phyloP scores from a whole-genome alignment of 176 grass and related monocot species.

The Raddia distichophylla region DNA sequence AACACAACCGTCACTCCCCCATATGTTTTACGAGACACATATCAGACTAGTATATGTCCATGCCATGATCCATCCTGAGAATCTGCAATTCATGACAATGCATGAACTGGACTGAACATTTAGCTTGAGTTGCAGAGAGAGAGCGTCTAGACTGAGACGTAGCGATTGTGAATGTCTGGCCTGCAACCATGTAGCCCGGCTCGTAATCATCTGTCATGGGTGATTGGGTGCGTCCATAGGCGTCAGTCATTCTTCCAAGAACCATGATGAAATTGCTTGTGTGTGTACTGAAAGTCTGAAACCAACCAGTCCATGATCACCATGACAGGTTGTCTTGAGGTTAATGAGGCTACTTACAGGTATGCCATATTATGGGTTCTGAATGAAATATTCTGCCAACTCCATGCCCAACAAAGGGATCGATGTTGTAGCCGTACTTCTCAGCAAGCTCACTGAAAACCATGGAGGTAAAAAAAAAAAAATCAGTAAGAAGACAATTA shows the following conservation, averaged over 20 bases:
- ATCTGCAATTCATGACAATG: background rate
- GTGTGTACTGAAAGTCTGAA: background rate
- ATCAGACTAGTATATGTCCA: background rate
- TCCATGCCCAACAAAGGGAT: conserved; percentile 84
- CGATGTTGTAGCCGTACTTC: conserved; percentile 62
- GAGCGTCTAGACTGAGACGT: background rate
- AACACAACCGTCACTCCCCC: background rate
- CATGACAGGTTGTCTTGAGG: background rate
- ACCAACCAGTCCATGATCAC: background rate
- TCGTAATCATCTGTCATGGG: conserved; percentile 62
- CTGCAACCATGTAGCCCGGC: conserved; percentile 79
- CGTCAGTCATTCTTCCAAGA: background rate
- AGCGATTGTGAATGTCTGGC: conserved; percentile 96
- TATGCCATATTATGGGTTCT: conserved; percentile 79
- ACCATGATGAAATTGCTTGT: background rate
- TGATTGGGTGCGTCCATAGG: background rate
- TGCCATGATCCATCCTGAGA: conserved; percentile 1
- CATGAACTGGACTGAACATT: background rate
- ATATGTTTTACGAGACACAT: background rate
- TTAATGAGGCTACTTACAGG: conserved; percentile 51
- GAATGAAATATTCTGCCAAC: conserved; percentile 86
- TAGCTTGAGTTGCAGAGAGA: background rate
- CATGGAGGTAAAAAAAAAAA: background rate
- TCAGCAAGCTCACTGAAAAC: conserved; percentile 62
- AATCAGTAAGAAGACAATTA: background rate